Evolutionary conservation across 495 filamentous ascomycete genomes (phyloP).

Genomic region (Jackrogersella minutella): DNA sequence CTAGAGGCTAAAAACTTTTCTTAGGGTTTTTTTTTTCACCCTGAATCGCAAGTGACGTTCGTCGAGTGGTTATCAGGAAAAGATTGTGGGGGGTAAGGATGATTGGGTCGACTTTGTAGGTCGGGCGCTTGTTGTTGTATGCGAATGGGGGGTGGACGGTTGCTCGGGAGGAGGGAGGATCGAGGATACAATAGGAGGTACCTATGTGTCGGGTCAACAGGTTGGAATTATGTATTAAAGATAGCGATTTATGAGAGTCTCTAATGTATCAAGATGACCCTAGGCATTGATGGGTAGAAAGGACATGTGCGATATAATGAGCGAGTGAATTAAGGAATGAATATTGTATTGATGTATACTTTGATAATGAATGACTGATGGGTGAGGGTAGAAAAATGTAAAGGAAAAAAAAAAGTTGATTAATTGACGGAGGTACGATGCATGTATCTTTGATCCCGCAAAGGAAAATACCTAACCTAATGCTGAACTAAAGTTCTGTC

Average conservation of each 20-base stretch:
- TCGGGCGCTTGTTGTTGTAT: conserved; percentile 51
- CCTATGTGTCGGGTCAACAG: not conserved
- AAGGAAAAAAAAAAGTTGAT: conserved; percentile 23
- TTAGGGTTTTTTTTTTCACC: conserved; percentile 12
- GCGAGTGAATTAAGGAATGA: not conserved
- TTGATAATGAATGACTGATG: conserved; percentile 33
- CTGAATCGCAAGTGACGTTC: conserved; percentile 28
- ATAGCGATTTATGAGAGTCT: conserved; percentile 14
- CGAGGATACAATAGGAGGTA: conserved; percentile 6
- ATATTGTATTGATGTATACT: conserved; percentile 11
- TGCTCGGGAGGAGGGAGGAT: conserved; percentile 29
- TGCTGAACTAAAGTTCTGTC: conserved; percentile 7
- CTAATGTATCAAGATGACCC: not conserved
- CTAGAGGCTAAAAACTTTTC: conserved; percentile 26
- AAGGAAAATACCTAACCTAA: conserved; percentile 17
- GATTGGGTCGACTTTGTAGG: conserved; percentile 46
- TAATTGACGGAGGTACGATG: conserved; percentile 16
- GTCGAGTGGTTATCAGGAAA: conserved; percentile 38
- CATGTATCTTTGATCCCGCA: not conserved
- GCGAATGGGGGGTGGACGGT: conserved; percentile 35
- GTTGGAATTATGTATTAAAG: conserved; percentile 34
- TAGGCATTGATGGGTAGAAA: conserved; percentile 3
- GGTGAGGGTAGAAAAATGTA: conserved; percentile 1
- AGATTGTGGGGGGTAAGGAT: conserved; percentile 30
- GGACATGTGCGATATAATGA: not conserved